These are phyloP conservation scores for Rugonectria rugulosa DNA, from an alignment of 2,329 filamentous ascomycete species.

Conservation along the genomic window DNA sequence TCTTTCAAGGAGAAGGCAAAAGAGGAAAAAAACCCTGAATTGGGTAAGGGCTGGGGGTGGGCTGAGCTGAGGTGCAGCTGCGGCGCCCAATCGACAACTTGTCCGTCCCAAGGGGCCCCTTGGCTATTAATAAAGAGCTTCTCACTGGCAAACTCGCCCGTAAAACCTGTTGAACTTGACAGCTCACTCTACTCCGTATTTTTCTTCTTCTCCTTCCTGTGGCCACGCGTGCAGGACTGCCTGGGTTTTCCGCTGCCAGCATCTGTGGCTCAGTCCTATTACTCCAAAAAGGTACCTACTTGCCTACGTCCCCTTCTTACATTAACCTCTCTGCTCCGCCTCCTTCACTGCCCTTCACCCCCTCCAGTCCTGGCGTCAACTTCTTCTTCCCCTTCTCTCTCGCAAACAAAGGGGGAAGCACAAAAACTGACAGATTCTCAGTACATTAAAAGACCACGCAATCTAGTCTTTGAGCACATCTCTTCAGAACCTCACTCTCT, in stretches of 20 bases:
- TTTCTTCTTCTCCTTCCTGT: not conserved
- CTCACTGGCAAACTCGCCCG: not conserved
- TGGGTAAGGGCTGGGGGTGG: not conserved
- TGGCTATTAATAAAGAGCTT: not conserved
- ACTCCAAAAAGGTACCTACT: not conserved
- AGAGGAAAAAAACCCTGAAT: not conserved
- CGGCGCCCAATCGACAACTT: constrained; percentile 1
- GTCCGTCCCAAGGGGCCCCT: not conserved
- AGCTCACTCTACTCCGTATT: too few species aligned
- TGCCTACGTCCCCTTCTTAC: not conserved
- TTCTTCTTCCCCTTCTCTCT: not conserved
- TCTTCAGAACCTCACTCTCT: too few species aligned
- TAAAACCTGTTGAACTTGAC: too few species aligned
- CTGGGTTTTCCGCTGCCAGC: constrained; percentile 1
- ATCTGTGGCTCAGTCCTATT: constrained; percentile 12
- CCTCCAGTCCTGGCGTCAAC: not conserved
- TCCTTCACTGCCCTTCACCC: not conserved
- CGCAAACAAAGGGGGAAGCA: not conserved
- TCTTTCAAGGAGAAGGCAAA: not conserved
- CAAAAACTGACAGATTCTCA: too few species aligned
- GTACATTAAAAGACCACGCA: not conserved
- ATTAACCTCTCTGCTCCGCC: constrained; percentile 6
- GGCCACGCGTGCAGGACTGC: constrained; percentile 1
- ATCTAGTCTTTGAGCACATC: too few species aligned
- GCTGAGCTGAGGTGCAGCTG: constrained; percentile 4